These are phyloP conservation scores for Endogone sp. DNA, from an alignment of 192 early-diverging fungal genomes.

Conservation along the genomic window DNA sequence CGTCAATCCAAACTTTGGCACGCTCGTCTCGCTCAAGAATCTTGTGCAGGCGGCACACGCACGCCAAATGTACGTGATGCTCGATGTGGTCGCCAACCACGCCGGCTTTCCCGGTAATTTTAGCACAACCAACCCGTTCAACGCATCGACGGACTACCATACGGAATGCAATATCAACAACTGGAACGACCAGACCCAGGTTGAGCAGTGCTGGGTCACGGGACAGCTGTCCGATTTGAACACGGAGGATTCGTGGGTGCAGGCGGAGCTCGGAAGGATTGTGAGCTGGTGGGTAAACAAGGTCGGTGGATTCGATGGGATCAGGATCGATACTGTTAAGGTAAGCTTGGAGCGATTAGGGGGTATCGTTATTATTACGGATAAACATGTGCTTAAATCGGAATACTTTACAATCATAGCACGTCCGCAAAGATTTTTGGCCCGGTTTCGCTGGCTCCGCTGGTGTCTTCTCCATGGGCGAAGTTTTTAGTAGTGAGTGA, in stretches of 20 bases:
- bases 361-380: background rate
- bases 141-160: slow-evolving; percentile 27
- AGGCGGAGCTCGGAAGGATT: slow-evolving; percentile 12
- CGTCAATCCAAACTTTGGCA: slow-evolving; percentile 43
- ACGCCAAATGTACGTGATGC: slow-evolving; percentile 34
- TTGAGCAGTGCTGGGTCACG: slow-evolving; percentile 28
- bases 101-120: slow-evolving; percentile 21
- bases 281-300: slow-evolving; percentile 14
- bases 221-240: slow-evolving; percentile 21
- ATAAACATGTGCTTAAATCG: background rate
- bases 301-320: slow-evolving; percentile 34
- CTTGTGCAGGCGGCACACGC: slow-evolving; percentile 34
- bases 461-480: slow-evolving; percentile 37
- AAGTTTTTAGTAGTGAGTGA: slow-evolving; percentile 13
- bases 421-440: slow-evolving; percentile 39
- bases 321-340: slow-evolving; percentile 42
- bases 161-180: slow-evolving; percentile 11
- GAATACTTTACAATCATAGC: slow-evolving; percentile 1
- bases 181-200: slow-evolving; percentile 20
- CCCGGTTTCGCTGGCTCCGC: slow-evolving; percentile 13
- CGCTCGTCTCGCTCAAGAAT: slow-evolving; percentile 27
- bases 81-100: slow-evolving; percentile 44
- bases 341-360: background rate
- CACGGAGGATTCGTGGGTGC: slow-evolving; percentile 35
- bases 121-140: slow-evolving; percentile 22